Base-by-base conservation (phyloP, 2,329 filamentous ascomycete genomes). In the Dactylellina leptospora region DNA sequence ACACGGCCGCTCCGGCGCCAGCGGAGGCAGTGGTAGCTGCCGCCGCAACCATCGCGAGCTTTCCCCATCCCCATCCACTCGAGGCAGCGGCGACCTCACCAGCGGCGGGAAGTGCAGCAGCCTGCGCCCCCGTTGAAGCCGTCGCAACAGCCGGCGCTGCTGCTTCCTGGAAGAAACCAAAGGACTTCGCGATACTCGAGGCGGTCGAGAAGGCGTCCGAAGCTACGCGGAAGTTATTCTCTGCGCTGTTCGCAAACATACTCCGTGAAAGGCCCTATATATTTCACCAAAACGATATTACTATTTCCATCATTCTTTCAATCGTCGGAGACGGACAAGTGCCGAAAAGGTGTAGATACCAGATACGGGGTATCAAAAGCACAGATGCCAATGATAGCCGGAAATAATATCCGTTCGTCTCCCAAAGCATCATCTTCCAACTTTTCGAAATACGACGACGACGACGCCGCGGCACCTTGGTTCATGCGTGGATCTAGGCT, bases 291-390 rank as follows among this genome's bases (percentile, higher is more conserved):
- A 22, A n/a, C 36, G 50, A 56, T 13, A 59, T 66, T 58, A 58
- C 61, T 62, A 53, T 23, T 20, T 20, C 30, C 38, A 30, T 18
- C 18, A 13, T 40, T 10, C 13, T 33, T 25, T 18, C 9, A 20
- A 9, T 33, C 23, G 23, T 20, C 18, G 25, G 16, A n/a, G 28
- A 40, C 36, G 36, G 36, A 40, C 13, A 40, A 16, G 18, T n/a
- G 25, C 47, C 30, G 50, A 30, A 42, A 45, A 28, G 74, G 90
- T 90, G 45, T 22, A 63, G 40, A 30, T 72, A 72, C 68, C 1
- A 95, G 85, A 79, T 90, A 99, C 0, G 95, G 95, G 0, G 95
- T 99, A 81, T 97, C 93, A 79, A 97, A 96, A 54, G 93, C 91
- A 50, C 97, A 85, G 23, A 97, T 86, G 75, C 90, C 93, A 80